A percentile compares a stretch with the other conserved stretches of the same genome.
Evolutionary conservation across 2,329 filamentous ascomycete species (phyloP).

Genomic region (Emmonsia crescens): DNA sequence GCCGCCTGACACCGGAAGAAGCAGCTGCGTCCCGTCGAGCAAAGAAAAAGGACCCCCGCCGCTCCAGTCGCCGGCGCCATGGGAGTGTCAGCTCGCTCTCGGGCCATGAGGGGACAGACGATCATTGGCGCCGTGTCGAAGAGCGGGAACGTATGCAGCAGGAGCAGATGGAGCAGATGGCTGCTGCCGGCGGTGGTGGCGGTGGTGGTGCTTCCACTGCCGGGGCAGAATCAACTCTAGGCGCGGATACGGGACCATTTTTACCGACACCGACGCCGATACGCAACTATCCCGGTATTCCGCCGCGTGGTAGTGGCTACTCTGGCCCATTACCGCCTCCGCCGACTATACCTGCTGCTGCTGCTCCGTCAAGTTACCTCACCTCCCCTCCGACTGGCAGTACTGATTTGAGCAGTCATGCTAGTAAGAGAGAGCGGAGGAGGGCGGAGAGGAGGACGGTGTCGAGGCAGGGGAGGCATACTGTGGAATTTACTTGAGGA

Average conservation of each 20-base stretch:
- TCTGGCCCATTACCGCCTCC: conserved; percentile 27
- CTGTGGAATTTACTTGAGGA: conserved; percentile 40
- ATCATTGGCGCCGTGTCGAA: conserved; percentile 41
- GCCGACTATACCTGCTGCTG: conserved; percentile 31
- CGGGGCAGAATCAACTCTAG: conserved; percentile 13
- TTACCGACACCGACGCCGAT: conserved; percentile 1
- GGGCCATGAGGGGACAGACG: conserved; percentile 29
- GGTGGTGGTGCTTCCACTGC: conserved; percentile 20
- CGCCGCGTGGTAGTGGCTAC: not conserved
- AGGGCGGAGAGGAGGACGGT: conserved; percentile 43
- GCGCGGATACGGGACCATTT: conserved; percentile 4
- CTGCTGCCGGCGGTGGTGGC: conserved; percentile 20
- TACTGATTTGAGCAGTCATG: conserved; percentile 42
- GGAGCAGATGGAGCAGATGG: conserved; percentile 32
- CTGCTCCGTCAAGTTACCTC: conserved; percentile 29
- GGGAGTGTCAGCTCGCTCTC: conserved; percentile 35
- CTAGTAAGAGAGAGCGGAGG: conserved; percentile 42
- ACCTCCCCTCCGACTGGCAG: conserved; percentile 32
- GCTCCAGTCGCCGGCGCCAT: conserved; percentile 29
- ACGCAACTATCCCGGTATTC: not conserved
- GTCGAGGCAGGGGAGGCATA: conserved; percentile 33
- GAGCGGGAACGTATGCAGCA: conserved; percentile 38
- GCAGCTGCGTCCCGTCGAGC: conserved; percentile 49
- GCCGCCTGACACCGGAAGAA: conserved; percentile 51
- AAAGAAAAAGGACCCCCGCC: conserved; percentile 38